Evolutionary conservation across 331 rosid genomes (phyloP), one percentile per base, ranked within the genome.

Genomic region (Stylosanthes scabra): DNA sequence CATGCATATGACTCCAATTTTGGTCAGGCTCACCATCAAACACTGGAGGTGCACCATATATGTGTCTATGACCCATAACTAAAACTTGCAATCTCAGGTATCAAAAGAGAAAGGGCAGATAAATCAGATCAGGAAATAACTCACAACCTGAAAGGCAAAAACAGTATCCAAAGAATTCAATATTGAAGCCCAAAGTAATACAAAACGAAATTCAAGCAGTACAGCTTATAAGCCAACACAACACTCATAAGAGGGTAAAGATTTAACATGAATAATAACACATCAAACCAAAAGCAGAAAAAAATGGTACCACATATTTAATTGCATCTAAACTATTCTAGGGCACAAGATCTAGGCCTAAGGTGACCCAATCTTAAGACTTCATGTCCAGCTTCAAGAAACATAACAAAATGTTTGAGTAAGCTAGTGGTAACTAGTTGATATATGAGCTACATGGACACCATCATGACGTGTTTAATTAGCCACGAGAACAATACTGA

Each of bases 31-130:
- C 97, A 58, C 77, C 80, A 69, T 87, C 93, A 67, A 82, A 85
- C 77, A 83, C 69, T 69, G 87, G 87, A 71, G 97, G 77, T 74
- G 93, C 65, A 79, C 77, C 77, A 76, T 85, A 86, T 59, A 78
- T 59, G 74, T 89, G 97, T 74, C 93, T 84, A 64, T 92, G 97
- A 72, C 92, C 97, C 97, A 92, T 92, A 70, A 64, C 56, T 80
- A 68, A 51, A 72, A 61, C 75, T 84, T 47, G 70, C 68, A 71
- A 82, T 70, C 79, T 63, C 61, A 41, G 39, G 68, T 74, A 70
- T 55, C 66, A 72, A 57, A 68, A 72, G 16, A 77, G 70, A 74
- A 46, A 55, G 70, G 11, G 63, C 40, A 55, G 63, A 34, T n/a
- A 68, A 62, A 28, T 51, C 51, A 31, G 81, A 74, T 67, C 79